Percentiles rank a stretch among this genome's conserved stretches.
Evolutionary conservation across 169 alveolate genomes (phyloP).

Genomic region (Theileria annulata): DNA sequence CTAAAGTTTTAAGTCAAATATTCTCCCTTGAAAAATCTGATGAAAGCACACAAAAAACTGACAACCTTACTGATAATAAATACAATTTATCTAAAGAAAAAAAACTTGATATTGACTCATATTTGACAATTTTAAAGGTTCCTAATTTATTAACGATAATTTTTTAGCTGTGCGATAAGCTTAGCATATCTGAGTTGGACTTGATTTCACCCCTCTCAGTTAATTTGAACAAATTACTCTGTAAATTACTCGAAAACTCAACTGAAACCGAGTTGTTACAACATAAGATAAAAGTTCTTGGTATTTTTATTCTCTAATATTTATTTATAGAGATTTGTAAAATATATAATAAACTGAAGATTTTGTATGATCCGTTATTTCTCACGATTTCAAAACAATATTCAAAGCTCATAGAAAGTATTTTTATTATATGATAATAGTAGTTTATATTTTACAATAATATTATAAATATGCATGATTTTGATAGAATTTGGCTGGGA

Average conservation of each 20-base stretch:
- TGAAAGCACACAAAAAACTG: background rate
- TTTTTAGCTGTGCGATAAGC: conserved; percentile 30
- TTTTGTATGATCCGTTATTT: conserved; percentile 58
- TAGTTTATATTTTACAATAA: no score
- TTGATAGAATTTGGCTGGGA: conserved; percentile 14
- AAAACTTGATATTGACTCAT: background rate
- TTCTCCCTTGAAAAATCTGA: background rate
- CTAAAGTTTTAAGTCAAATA: conserved; percentile 20
- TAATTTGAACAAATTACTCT: conserved; percentile 19
- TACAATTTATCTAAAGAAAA: background rate
- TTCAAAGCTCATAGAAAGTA: conserved; percentile 24
- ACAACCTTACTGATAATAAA: background rate
- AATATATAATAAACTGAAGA: conserved; percentile 32
- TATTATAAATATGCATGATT: background rate
- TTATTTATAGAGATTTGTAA: conserved; percentile 21
- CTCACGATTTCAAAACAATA: conserved; percentile 31
- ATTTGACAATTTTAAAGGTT: conserved; percentile 36
- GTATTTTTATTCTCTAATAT: background rate
- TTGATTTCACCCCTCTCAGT: conserved; percentile 41
- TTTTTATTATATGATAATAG: background rate
- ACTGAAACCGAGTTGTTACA: background rate
- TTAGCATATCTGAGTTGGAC: conserved; percentile 31
- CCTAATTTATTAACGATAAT: background rate
- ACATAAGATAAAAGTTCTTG: background rate
- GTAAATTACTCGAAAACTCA: background rate